These are phyloP conservation scores for Blumeriella jaapii DNA, from an alignment of 2,329 filamentous ascomycete genomes.

Conservation along the genomic window DNA sequence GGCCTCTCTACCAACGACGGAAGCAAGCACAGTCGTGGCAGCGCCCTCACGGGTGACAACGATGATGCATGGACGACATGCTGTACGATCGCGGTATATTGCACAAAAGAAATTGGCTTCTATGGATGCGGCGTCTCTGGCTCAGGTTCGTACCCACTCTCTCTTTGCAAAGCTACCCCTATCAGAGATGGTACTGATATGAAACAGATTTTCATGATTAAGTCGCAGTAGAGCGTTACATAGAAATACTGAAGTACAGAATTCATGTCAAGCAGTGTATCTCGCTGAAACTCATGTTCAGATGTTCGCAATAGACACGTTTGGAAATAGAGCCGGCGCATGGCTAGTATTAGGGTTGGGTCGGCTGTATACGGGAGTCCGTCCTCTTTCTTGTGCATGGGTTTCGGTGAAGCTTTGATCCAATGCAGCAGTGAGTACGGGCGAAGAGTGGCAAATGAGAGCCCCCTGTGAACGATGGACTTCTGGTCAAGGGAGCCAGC, in stretches of 20 bases:
- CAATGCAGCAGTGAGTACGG: no score
- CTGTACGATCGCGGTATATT: constrained; percentile 72
- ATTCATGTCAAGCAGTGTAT: neutral
- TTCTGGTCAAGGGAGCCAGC: no score
- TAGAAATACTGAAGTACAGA: constrained; percentile 12
- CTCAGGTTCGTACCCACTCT: constrained; percentile 51
- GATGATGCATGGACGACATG: constrained; percentile 48
- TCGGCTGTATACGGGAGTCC: no score
- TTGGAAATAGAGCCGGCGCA: no score
- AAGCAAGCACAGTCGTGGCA: constrained; percentile 19
- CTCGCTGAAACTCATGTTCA: neutral
- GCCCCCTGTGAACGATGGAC: no score
- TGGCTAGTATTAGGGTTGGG: no score
- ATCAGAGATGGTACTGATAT: constrained; percentile 10
- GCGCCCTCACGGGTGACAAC: constrained; percentile 32
- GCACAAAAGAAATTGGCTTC: constrained; percentile 78
- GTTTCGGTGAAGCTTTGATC: no score
- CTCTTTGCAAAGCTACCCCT: neutral
- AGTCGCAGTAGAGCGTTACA: constrained; percentile 26
- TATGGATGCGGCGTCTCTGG: constrained; percentile 69
- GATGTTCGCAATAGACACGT: neutral
- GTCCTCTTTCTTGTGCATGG: no score
- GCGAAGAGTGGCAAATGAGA: no score
- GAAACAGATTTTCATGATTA: constrained; percentile 57
- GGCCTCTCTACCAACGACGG: constrained; percentile 12